Evolutionary conservation across 768 basidiomycete species (phyloP).

Genomic region (Daedaleopsis nitida): DNA sequence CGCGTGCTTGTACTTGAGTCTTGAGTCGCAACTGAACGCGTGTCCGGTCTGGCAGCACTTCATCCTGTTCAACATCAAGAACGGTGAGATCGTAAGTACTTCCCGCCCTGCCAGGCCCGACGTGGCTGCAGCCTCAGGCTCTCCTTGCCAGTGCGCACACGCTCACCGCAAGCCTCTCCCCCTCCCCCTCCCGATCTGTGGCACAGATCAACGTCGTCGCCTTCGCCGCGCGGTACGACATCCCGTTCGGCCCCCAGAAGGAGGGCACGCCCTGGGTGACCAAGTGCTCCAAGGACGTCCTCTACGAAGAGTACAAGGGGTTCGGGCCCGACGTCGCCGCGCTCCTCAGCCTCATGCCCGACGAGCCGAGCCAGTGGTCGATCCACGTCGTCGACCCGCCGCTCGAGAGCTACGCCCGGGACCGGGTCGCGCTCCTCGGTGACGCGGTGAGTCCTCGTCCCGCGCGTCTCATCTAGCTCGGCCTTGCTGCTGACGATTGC

Average conservation of each 20-base stretch:
- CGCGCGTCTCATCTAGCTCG: neutral
- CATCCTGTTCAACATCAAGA: slow-evolving; percentile 52
- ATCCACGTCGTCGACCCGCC: slow-evolving; percentile 52
- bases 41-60: slow-evolving; percentile 42
- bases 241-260: slow-evolving; percentile 18
- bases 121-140: too few species aligned
- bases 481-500: neutral
- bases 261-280: slow-evolving; percentile 41
- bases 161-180: neutral
- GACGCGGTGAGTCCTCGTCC: slow-evolving; percentile 39
- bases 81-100: slow-evolving; percentile 38
- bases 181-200: too few species aligned
- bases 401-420: slow-evolving; percentile 45
- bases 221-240: slow-evolving; percentile 38
- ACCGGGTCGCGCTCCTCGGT: slow-evolving; percentile 50
- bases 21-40: neutral
- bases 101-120: too few species aligned
- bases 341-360: slow-evolving; percentile 45
- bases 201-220: slow-evolving; percentile 47
- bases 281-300: slow-evolving; percentile 40
- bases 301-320: slow-evolving; percentile 42
- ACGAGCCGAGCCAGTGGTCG: slow-evolving; percentile 51
- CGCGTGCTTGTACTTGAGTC: neutral
- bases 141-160: too few species aligned
- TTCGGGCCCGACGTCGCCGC: slow-evolving; percentile 47